These are phyloP conservation scores for Citrus mangshanensis DNA, from an alignment of 345 rosid species.

Conservation along the genomic window DNA sequence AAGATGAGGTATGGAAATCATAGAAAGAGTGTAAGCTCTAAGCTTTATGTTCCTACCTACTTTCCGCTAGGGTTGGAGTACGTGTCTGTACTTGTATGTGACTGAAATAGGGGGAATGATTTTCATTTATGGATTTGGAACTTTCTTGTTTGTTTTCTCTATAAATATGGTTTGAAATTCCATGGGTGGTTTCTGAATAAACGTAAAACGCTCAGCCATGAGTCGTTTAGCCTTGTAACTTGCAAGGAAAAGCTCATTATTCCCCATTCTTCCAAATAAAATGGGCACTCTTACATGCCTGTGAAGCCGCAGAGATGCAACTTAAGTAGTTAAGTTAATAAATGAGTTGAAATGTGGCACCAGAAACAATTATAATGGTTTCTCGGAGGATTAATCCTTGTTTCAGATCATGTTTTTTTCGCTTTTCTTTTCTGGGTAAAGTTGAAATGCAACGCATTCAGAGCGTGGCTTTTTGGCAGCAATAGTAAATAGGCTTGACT, in stretches of 20 bases:
- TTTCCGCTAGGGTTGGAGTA: neutral
- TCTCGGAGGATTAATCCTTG: neutral
- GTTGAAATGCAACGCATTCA: neutral
- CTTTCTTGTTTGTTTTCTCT: neutral
- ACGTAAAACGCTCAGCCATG: neutral
- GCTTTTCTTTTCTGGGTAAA: neutral
- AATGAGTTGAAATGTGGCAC: neutral
- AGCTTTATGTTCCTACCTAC: neutral
- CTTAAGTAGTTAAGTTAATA: neutral
- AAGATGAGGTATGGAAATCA: neutral
- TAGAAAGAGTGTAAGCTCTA: neutral
- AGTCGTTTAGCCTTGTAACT: too few species aligned
- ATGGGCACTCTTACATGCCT: neutral
- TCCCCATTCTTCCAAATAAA: neutral
- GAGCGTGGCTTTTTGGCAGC: neutral
- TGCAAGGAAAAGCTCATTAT: neutral
- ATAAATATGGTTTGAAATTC: neutral
- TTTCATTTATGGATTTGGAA: neutral
- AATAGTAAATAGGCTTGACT: neutral
- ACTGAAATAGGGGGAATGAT: neutral
- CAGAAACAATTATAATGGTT: neutral
- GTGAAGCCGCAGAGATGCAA: neutral
- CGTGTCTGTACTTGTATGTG: slow-evolving; percentile 9
- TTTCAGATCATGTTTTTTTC: accelerated
- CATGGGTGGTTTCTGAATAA: neutral